Percentiles rank a stretch among this genome's conserved stretches.
These are phyloP conservation scores for Madurella fahalii DNA, from an alignment of 2,329 filamentous ascomycete species.

Conservation along the genomic window DNA sequence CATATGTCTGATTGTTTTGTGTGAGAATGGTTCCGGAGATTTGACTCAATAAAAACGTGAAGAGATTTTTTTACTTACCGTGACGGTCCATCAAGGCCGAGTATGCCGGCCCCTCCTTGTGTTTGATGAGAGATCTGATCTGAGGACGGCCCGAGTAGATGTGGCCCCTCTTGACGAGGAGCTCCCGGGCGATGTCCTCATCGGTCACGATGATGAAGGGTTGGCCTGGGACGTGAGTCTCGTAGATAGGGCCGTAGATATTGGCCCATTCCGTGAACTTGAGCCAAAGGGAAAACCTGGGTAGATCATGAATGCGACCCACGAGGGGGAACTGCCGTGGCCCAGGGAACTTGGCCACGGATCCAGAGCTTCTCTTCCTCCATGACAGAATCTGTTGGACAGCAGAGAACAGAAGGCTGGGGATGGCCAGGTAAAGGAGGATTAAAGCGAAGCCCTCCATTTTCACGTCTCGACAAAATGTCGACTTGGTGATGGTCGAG, in stretches of 20 bases:
- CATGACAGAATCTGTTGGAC: slow-evolving; percentile 37
- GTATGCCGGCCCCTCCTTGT: slow-evolving; percentile 46
- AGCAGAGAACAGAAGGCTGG: slow-evolving; percentile 41
- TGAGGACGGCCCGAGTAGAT: slow-evolving; percentile 49
- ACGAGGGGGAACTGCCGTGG: slow-evolving; percentile 46
- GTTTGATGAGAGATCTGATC: slow-evolving; percentile 45
- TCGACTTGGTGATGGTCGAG: not conserved
- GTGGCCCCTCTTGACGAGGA: slow-evolving; percentile 47
- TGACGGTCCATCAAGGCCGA: slow-evolving; percentile 49
- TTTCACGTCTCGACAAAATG: slow-evolving; percentile 7
- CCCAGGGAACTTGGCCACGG: slow-evolving; percentile 39
- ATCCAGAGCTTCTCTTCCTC: slow-evolving; percentile 27
- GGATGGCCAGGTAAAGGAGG: slow-evolving; percentile 44
- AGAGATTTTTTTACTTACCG: slow-evolving; percentile 34
- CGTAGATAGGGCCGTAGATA: slow-evolving; percentile 41
- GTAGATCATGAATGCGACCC: slow-evolving; percentile 46
- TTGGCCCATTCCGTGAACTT: slow-evolving; percentile 49
- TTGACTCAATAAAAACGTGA: too few relatives aligned
- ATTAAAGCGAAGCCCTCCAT: slow-evolving; percentile 40
- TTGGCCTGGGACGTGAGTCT: slow-evolving; percentile 38
- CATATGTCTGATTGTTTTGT: slow-evolving; percentile 37
- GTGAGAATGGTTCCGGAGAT: slow-evolving; percentile 1
- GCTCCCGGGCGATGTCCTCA: slow-evolving; percentile 45
- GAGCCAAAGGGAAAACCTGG: slow-evolving; percentile 45
- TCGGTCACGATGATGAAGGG: slow-evolving; percentile 45